phyloP scores from a whole-genome alignment of 2,329 filamentous ascomycete genomes.

The Talaromyces sp. region DNA sequence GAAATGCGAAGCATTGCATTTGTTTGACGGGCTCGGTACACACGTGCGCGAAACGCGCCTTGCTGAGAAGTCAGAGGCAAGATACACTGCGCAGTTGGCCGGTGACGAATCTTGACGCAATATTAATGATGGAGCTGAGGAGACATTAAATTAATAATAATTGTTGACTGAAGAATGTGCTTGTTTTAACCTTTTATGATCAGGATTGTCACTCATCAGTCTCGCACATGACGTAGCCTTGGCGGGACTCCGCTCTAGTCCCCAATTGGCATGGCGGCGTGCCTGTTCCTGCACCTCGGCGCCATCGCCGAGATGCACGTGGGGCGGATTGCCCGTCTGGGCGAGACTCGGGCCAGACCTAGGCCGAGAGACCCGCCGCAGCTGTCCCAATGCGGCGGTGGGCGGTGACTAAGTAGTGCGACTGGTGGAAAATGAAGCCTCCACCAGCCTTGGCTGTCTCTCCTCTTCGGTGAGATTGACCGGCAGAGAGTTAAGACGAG shows the following conservation, averaged over 20 bases:
- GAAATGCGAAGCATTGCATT: too few species aligned
- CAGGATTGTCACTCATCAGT: too few species aligned
- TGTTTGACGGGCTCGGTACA: too few species aligned
- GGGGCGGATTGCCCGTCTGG: neutral
- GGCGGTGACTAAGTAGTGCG: neutral
- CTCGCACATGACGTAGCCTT: neutral
- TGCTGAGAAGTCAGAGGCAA: too few species aligned
- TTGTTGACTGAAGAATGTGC: too few species aligned
- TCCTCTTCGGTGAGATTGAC: neutral
- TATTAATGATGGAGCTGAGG: too few species aligned
- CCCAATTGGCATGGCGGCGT: neutral
- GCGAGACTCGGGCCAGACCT: neutral
- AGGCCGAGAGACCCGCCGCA: neutral
- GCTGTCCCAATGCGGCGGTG: neutral
- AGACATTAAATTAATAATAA: too few species aligned
- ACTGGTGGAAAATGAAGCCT: neutral
- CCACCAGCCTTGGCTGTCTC: neutral
- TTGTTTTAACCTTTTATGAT: too few species aligned
- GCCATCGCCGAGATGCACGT: neutral
- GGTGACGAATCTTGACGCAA: too few species aligned
- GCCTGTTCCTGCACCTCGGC: slow-evolving; percentile 1
- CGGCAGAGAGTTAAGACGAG: neutral
- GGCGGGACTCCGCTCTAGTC: neutral
- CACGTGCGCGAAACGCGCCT: too few species aligned
- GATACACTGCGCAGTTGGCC: too few species aligned